Base-by-base conservation (phyloP, 768 basidiomycete species). In the Sistotremastrum niveocremeum region DNA sequence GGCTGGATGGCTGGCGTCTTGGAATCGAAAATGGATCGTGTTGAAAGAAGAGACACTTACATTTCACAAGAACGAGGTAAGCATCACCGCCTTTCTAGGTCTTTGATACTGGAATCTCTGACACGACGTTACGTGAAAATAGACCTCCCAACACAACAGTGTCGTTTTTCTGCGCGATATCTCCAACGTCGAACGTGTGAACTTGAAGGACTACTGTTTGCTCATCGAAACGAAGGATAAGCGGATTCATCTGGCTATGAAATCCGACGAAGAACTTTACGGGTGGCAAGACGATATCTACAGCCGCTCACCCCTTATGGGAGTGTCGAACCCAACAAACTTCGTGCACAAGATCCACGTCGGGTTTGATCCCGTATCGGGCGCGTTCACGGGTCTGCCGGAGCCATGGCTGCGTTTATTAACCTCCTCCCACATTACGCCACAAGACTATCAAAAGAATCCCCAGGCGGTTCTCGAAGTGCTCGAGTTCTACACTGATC, bases 321-420 rank as follows among this genome's bases (percentile, higher is more conserved):
- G 94, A 30, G 86, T 93, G 39, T 83, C 82, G 60, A 84, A 84
- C 53, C 94, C 94, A 0, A 97, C 93, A 6, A 94, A 99, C 63
- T 98, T 99, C 58, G 89, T 97, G 0, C 94, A 99, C 68, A 91
- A 97, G 60, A 91, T 98, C 2, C 94, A 98, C 63, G 94, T 98
- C 47, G 93, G 91, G 3, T 97, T 93, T 55, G 94, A 99, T 65
- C 87, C 91, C 2, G 70, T 86, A 39, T 84, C 84, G 37, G 94
- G 94, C 7, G 89, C 81, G 10, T 99, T 99, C 62, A 97, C 93
- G 89, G 94, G 94, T 47, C 78, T 99, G 61, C 94, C 94, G 7
- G 91, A 95, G 46, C 89, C 94, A 69, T 99, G 94, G 94, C 86
- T 78, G 57, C 87, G 91, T 51, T 72, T 99, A n/a, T 74, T 99